Conservation (phyloP, 2,329 filamentous ascomycete species). For the Exophiala calicioides region DNA sequence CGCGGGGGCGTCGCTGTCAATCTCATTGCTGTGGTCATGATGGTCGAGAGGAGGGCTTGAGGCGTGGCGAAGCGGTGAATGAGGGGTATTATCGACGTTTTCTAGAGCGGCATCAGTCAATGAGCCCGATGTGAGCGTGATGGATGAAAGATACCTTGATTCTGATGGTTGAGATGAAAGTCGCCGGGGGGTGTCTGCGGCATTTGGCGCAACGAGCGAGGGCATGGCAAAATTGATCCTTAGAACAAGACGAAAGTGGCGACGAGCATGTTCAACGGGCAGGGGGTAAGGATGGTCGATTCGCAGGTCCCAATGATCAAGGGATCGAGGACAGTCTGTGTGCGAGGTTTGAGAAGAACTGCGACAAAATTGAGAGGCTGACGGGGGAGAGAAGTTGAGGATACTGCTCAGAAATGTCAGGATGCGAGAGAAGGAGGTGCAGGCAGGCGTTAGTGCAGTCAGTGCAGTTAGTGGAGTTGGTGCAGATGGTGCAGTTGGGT, state of each 20-base stretch:
- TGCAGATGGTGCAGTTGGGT: too few species aligned
- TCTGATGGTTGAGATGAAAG: constrained; percentile 20
- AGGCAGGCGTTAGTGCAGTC: constrained; percentile 4
- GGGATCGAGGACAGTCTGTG: constrained; percentile 35
- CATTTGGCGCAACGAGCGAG: constrained; percentile 28
- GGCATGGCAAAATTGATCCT: constrained; percentile 32
- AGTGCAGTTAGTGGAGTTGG: too few species aligned
- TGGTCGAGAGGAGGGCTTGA: constrained; percentile 10
- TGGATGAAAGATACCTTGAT: constrained; percentile 25
- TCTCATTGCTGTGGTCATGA: constrained; percentile 10
- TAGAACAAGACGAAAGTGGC: constrained; percentile 19
- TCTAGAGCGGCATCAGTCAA: constrained; percentile 11
- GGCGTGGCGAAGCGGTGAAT: constrained; percentile 9
- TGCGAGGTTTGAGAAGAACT: constrained; percentile 48
- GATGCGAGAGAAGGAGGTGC: constrained; percentile 18
- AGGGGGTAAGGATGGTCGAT: constrained; percentile 38
- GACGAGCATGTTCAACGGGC: constrained; percentile 37
- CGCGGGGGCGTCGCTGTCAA: constrained; percentile 42
- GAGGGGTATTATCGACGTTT: constrained; percentile 9
- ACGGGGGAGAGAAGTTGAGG: constrained; percentile 20
- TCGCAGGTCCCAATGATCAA: constrained; percentile 45
- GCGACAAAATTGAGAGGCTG: constrained; percentile 44
- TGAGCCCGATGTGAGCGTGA: constrained; percentile 2
- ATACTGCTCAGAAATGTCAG: constrained; percentile 18
- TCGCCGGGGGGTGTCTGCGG: constrained; percentile 26